Base-by-base conservation (phyloP, 75 land plant species). In the Gnetum montanum region DNA sequence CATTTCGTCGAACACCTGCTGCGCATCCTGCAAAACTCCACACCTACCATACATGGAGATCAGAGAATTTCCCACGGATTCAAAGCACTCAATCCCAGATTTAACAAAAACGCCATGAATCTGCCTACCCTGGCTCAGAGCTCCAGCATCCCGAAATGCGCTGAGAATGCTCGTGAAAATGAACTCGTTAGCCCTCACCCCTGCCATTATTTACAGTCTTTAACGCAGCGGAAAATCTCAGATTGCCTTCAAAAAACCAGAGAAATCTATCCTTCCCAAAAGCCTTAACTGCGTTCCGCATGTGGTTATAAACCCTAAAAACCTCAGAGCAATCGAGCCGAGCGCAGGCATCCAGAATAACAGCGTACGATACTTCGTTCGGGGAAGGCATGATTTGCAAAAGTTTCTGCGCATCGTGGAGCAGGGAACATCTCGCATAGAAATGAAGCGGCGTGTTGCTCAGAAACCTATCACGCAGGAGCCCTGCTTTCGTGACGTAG, bases 41-140 rank as follows among this genome's bases (percentile, higher is more conserved):
- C 70, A 59, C 60, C 59, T 74, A 20, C 68, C 77, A 60, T 74
- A 74, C 77, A 74, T 69, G 28, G 65, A 50, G 22, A 74, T 68
- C 20, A 74, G 31, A 35, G 52, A 31, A 36, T 74, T 74, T 1
- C 53, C 72, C 0, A 74, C 59, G 11, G 38, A 60, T 10, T 60
- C 18, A 61, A 68, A 59, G 18, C 20, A 26, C 22, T 70, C 53
- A 7, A 33, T 54, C 1, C 74, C 67, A 3, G 31, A 51, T 24
- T 74, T 74, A 30, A 71, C 35, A 6, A 62, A 20, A 8, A 62
- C 58, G 30, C 71, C 34, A 49, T 79, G 83, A 33, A 74, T 31
- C 37, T 62, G 65, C 46, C 65, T 67, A 4, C 83, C 83, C 41
- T 57, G 44, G 53, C 69, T 68, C 34, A 60, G 20, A 11, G 46